These are phyloP conservation scores for Aurifilum marmelostoma DNA, from an alignment of 2,329 filamentous ascomycete species.

Conservation along the genomic window DNA sequence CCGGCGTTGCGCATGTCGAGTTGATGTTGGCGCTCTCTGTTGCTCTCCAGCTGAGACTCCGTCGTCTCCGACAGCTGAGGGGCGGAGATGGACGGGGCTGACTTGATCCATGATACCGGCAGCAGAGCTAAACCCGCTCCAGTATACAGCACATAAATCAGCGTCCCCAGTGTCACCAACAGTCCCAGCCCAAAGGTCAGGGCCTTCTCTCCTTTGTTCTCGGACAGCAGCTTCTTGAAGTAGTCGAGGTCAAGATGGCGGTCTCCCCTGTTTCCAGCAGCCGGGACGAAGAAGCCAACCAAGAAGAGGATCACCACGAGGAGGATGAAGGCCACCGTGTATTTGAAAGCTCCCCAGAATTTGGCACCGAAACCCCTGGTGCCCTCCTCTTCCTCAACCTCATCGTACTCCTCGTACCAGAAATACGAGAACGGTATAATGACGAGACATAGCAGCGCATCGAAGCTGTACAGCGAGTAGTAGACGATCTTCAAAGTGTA, in stretches of 20 bases:
- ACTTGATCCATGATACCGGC: conserved; percentile 89
- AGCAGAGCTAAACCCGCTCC: conserved; percentile 85
- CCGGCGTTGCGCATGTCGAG: conserved; percentile 84
- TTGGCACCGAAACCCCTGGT: conserved; percentile 71
- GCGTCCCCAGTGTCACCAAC: conserved; percentile 82
- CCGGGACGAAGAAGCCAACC: conserved; percentile 91
- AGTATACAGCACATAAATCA: conserved; percentile 88
- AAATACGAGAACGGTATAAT: conserved; percentile 97
- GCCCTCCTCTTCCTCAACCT: conserved; percentile 81
- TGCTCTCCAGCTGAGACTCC: conserved; percentile 78
- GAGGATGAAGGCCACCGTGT: conserved; percentile 82
- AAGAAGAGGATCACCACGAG: conserved; percentile 84
- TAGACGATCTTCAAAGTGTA: conserved; percentile 85
- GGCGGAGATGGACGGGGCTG: conserved; percentile 81
- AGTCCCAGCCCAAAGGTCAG: conserved; percentile 87
- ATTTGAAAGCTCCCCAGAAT: conserved; percentile 85
- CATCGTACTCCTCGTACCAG: conserved; percentile 96
- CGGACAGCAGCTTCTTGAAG: conserved; percentile 80
- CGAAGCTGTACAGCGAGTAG: conserved; percentile 88
- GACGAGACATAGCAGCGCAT: conserved; percentile 85
- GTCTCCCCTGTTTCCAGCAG: conserved; percentile 67
- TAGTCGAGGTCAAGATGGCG: conserved; percentile 83
- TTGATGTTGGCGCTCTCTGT: conserved; percentile 89
- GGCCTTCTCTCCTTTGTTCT: conserved; percentile 91
- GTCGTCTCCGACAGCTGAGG: conserved; percentile 78